These are phyloP conservation scores for Cryptosporidium sp. DNA, from an alignment of 169 alveolate species.

Conservation along the genomic window DNA sequence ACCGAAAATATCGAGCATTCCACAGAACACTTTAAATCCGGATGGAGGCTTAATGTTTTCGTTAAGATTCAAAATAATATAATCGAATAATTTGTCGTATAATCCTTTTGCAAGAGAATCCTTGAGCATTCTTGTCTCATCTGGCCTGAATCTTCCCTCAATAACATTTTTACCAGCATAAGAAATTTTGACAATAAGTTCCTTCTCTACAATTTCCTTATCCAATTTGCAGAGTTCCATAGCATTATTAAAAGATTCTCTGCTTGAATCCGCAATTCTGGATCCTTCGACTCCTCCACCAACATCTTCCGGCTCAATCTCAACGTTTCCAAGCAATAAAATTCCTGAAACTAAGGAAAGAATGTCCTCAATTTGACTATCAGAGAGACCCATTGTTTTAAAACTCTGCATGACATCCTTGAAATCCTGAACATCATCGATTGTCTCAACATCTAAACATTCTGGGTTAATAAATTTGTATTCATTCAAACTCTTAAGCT, in stretches of 20 bases:
- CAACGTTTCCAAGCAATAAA: conserved; percentile 95
- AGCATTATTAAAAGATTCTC: conserved; percentile 82
- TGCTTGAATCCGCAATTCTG: conserved; percentile 80
- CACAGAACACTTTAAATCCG: conserved; percentile 90
- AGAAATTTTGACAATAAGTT: conserved; percentile 85
- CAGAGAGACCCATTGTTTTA: conserved; percentile 90
- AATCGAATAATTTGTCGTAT: conserved; percentile 94
- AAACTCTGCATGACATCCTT: conserved; percentile 91
- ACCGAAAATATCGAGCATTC: conserved; percentile 97
- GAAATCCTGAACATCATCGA: conserved; percentile 94
- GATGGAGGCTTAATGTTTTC: conserved; percentile 89
- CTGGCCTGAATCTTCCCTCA: conserved; percentile 88
- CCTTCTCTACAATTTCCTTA: conserved; percentile 82
- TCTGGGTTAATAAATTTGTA: conserved; percentile 88
- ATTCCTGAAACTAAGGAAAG: conserved; percentile 92
- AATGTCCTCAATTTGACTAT: conserved; percentile 88
- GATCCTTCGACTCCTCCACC: conserved; percentile 92
- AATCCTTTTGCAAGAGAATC: conserved; percentile 93
- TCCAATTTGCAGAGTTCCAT: conserved; percentile 87
- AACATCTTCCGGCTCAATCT: conserved; percentile 87
- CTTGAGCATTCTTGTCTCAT: conserved; percentile 88
- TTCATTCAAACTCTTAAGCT: conserved; percentile 81
- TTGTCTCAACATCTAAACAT: conserved; percentile 89
- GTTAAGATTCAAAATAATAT: conserved; percentile 95
- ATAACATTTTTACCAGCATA: conserved; percentile 83